Evolutionary conservation across 164 flowering plant species (phyloP), one percentile per base, ranked within the genome.

Genomic region (grape (Vitis vinifera)): DNA sequence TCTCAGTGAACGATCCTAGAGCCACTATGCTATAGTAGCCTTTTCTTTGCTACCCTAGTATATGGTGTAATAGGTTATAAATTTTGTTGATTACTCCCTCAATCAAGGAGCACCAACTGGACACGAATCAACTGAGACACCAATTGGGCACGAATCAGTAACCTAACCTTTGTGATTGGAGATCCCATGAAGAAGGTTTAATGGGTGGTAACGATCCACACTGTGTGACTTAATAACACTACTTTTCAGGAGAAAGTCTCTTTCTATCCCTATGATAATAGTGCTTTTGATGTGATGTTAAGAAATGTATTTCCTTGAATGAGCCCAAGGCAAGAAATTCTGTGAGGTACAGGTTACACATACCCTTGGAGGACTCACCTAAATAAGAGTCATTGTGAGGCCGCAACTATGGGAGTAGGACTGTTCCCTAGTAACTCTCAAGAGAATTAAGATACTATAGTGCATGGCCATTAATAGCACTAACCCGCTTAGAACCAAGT

Each of bases 301-400:
- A 62, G 65, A 50, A 30, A 12, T 30, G 10, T 50, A n/a, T 62
- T 37, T 3, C 65, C 16, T 51, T 62, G 16, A 62, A 62, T 62
- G n/a, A 62, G 51, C 8, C 51, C 12, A 3, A 62, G 48, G 65
- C 10, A 31, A 2, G 50, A 44, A 62, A 9, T 50, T 19, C 53
- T 17, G 16, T 4, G 11, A 14, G 19, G 29, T 51, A 47, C 2
- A 9, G n/a, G 11, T 37, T 7, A 37, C 55, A 64, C 37, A 0
- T 4, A 10, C 10, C 67, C 67, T 49, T 64, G 1, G 67, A 49
- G 56, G 55, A 50, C 15, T 64, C 16, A 49, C 67, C 67, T 64
- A 64, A 16, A 30, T 64, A 30, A 51, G 67, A 64, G 67, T 9
- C 10, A 37, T 64, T 14, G 37, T 64, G 55, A 44, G 67, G 67